Conservation (phyloP, 2,329 filamentous ascomycete species). For the Kalmusia sp. region DNA sequence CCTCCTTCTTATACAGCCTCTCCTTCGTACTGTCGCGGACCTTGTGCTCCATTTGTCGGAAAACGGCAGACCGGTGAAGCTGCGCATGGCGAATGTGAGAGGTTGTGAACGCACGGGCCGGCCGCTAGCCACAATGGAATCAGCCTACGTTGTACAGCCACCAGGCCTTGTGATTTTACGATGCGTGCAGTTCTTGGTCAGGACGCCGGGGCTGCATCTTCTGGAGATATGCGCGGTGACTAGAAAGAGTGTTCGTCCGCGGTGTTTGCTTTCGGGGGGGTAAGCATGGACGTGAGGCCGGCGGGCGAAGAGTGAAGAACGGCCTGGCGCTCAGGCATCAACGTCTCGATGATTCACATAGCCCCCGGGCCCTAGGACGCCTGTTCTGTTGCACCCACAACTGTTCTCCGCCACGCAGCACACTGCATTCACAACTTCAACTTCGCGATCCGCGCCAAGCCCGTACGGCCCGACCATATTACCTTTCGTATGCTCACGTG, state of each 20-base stretch:
- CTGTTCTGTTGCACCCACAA: not conserved
- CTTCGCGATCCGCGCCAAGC: conserved; percentile 8
- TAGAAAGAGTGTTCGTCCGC: not conserved
- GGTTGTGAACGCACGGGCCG: conserved; percentile 10
- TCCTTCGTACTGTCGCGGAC: not conserved
- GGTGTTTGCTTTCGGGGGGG: not conserved
- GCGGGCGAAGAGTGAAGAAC: too few species aligned
- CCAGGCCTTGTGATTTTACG: not conserved
- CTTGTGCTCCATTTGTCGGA: not conserved
- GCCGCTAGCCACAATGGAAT: not conserved
- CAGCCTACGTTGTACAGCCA: not conserved
- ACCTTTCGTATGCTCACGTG: not conserved
- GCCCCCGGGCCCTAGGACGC: not conserved
- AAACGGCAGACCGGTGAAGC: conserved; percentile 12
- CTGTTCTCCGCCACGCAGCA: too few species aligned
- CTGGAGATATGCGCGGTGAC: not conserved
- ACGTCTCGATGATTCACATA: not conserved
- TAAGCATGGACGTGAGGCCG: not conserved
- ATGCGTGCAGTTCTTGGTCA: not conserved
- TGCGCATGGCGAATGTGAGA: not conserved
- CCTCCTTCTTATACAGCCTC: conserved; percentile 7
- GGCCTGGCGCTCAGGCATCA: not conserved
- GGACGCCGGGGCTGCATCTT: not conserved
- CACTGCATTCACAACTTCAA: not conserved
- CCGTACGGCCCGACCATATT: conserved; percentile 1